Evolutionary conservation across 345 rosid genomes (phyloP), one percentile per base, ranked within the genome.

Genomic region (Euphorbia peplus): DNA sequence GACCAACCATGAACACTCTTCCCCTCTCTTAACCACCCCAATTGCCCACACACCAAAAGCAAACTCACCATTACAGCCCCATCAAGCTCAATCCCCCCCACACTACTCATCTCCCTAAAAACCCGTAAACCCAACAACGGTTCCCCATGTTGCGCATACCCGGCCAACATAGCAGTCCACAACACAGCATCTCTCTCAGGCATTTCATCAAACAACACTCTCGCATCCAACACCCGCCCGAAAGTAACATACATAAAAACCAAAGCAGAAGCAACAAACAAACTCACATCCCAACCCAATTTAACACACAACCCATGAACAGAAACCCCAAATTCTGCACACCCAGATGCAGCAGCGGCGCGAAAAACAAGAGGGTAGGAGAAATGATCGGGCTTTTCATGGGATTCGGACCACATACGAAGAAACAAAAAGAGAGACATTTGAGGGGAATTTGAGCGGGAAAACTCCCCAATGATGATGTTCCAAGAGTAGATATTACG

Each of bases 401-500:
- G 29, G 2, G 78, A 50, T 4, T 66, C 78, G 9, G 69, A 70
- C 87, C 83, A 73, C 90, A 87, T 85, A 5, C 66, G 76, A 69
- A 78, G 72, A 76, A 88, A 88, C 81, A 85, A 77, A 0, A 37
- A 72, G 1, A 81, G 56, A 21, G 90, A 74, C 16, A 66, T 60
- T 21, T 73, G 60, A 2, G 86, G 82, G 5, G 35, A 73, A 44
- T 58, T 64, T 0, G 93, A 86, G 53, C 88, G 83, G 15, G 85
- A 83, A 67, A 86, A 83, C 74, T 88, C 89, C 0, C 93, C 89
- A 29, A 88, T 75, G 32, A 86, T 70, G 50, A 86, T 88, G 48
- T 88, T 88, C 93, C 91, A 86, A 0, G 91, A 86, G 78, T 73
- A 86, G n/a, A 84, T 77, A 71, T 84, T 86, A 30, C 79, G 79